phyloP scores from a whole-genome alignment of 208 protist genomes.

The Porcisia deanei region DNA sequence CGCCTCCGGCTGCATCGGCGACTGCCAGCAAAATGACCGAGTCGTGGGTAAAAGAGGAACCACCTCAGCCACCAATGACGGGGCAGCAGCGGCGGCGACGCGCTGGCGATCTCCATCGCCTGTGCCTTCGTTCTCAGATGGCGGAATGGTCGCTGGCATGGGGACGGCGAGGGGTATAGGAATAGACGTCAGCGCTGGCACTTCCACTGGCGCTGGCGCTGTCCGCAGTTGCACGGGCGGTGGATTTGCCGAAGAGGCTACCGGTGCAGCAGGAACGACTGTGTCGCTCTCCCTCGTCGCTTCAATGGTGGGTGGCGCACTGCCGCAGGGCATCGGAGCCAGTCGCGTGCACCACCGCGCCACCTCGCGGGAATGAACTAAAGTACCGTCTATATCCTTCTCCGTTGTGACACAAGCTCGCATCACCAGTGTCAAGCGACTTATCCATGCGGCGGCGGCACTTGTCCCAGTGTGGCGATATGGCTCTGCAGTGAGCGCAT shows the following conservation, averaged over 20 bases:
- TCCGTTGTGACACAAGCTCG: constrained; percentile 10
- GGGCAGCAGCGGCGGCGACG: not conserved
- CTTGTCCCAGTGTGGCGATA: not conserved
- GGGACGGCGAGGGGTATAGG: constrained; percentile 22
- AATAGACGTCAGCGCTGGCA: constrained; percentile 9
- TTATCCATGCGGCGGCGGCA: constrained; percentile 12
- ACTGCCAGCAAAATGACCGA: constrained; percentile 22
- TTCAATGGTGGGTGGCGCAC: not conserved
- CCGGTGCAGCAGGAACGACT: not conserved
- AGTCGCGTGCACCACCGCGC: constrained; percentile 24
- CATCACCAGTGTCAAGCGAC: constrained; percentile 15
- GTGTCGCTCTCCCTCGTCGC: not conserved
- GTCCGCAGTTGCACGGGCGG: not conserved
- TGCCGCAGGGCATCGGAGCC: constrained; percentile 12
- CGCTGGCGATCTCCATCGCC: not conserved
- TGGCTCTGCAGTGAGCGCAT: not conserved
- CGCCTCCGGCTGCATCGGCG: not conserved
- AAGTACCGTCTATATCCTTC: not conserved
- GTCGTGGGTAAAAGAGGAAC: constrained; percentile 14
- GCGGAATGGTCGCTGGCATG: constrained; percentile 1
- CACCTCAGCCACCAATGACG: not conserved
- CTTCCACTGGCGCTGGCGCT: not conserved
- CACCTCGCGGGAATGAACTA: not conserved
- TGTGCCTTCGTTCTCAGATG: not conserved
- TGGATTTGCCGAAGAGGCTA: not conserved